Evolutionary conservation across 805 yeast genomes (phyloP), one percentile per base, ranked within the genome.

Genomic region (Ogataea philodendri): DNA sequence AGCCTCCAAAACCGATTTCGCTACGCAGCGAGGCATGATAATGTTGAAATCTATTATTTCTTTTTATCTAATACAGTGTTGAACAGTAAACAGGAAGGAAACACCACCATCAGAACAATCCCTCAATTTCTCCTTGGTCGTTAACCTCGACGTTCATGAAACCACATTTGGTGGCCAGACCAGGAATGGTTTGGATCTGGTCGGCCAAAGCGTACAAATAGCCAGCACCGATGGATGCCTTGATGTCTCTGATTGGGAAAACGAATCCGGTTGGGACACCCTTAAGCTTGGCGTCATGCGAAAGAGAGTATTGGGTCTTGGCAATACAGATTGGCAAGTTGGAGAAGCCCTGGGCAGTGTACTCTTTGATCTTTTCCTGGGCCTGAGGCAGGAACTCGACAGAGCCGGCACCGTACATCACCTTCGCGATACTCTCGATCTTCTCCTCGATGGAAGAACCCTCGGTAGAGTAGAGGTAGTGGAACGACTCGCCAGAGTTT

Each of bases 121-220:
- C 97, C 52, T 87, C 95, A 50, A 90, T 89, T 57, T 88, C 88
- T 39, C 97, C 98, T 20, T 74, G 72, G 20, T 86, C 84, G 60
- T 84, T 78, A 36, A 90, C 93, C 63, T 90, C 98, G 41, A 90
- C 96, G 57, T 89, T 85, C 96, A 90, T 86, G 70, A 84, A 90
- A 16, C 97, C 97, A 51, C 94, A 84, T 60, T 85, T 89, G 7
- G 97, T 90, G 38, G 97, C 94, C 57, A 90, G 70, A 42, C 98
- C 98, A 17, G 98, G 98, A 52, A 90, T 89, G 17, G 98, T 90
- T 81, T 84, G 88, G 54, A 90, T 90, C 64, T 90, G 95, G 38
- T 95, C 97, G 11, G 97, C 97, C 52, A 90, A 72, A 2, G 97
- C 97, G 57, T 90, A 93, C 58, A 90, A 72, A 65, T 90, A 90